These are phyloP conservation scores for Barbarea vulgaris DNA, from an alignment of 345 rosid genomes.

Conservation along the genomic window DNA sequence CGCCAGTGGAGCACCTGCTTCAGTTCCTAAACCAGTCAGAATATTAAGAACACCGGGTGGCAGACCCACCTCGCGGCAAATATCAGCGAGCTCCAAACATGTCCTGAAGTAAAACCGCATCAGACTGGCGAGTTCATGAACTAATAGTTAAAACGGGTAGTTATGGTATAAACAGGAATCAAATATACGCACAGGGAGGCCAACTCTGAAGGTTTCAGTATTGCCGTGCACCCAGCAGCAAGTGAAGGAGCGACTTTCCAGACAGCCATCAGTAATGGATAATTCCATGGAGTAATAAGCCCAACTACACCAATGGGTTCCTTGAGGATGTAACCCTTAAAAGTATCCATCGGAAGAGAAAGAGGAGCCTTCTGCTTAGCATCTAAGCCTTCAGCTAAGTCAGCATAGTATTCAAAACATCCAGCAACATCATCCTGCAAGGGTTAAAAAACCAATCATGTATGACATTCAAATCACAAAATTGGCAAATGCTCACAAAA, in stretches of 20 bases:
- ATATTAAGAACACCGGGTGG: constrained; percentile 95
- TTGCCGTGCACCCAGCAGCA: constrained; percentile 96
- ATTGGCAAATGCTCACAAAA: background rate
- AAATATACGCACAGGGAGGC: constrained; percentile 68
- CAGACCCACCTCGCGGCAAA: constrained; percentile 88
- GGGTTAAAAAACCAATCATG: constrained; percentile 34
- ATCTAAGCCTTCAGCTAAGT: constrained; percentile 93
- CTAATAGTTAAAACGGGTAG: constrained; percentile 8
- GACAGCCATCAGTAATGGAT: constrained; percentile 87
- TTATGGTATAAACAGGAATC: constrained; percentile 7
- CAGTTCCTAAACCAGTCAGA: constrained; percentile 91
- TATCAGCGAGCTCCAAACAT: constrained; percentile 95
- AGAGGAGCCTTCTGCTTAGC: constrained; percentile 85
- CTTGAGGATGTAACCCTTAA: constrained; percentile 73
- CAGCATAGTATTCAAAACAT: constrained; percentile 95
- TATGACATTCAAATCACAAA: constrained; percentile 23
- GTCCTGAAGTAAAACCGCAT: constrained; percentile 57
- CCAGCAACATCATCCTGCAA: constrained; percentile 95
- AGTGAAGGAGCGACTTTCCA: constrained; percentile 99
- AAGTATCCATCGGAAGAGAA: constrained; percentile 81
- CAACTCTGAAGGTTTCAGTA: constrained; percentile 90
- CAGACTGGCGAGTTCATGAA: constrained; percentile 7
- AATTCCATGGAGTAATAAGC: constrained; percentile 97
- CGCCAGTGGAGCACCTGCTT: constrained; percentile 98
- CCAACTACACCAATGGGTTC: constrained; percentile 98